Base-by-base conservation (phyloP, 345 rosid species). In the Bretschneidera sinensis region DNA sequence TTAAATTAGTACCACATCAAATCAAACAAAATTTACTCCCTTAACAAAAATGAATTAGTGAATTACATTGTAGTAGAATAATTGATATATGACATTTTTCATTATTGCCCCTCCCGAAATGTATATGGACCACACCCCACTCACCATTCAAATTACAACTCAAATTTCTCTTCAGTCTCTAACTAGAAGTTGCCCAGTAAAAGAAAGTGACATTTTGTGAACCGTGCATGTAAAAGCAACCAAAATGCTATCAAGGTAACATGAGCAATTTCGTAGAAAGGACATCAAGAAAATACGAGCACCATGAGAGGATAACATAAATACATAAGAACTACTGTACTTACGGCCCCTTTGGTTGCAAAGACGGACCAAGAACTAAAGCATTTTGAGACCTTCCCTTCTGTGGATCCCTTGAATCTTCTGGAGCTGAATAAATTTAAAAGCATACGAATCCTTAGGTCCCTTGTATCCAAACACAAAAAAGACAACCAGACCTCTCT, bases 351-450 rank as follows among this genome's bases (percentile, higher is more conserved):
- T 78, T 88, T 20, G 88, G 74, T 63, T 79, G 94, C 52, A 81
- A 16, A 73, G 94, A 82, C 62, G 96, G 99, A 75, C 96, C 99
- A 73, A 85, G 86, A 68, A 78, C 78, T 54, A 88, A 63, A 51
- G 96, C 83, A 75, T 70, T 94, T 67, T 81, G 90, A 34, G 76
- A 60, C 51, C 74, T 84, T 56, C 74, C 67, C 78, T 77, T 81
- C 19, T 70, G 83, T n/a, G 71, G 43, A 76, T 67, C 76, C 66
- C 68, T 76, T 34, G 92, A 78, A 60, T 71, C 82, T 68, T 72
- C 89, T 24, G 87, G 77, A 59, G 95, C 97, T 92, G 69, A 67
- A 83, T 18, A 62, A 34, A 17, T 57, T 52, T 60, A 28, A 15
- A 15, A 60, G 33, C 54, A 56, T 31, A 34, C 22, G 24, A 39